Evolutionary conservation across 108 stramenopile species (phyloP).

Genomic region (Nitzschia putrida): DNA sequence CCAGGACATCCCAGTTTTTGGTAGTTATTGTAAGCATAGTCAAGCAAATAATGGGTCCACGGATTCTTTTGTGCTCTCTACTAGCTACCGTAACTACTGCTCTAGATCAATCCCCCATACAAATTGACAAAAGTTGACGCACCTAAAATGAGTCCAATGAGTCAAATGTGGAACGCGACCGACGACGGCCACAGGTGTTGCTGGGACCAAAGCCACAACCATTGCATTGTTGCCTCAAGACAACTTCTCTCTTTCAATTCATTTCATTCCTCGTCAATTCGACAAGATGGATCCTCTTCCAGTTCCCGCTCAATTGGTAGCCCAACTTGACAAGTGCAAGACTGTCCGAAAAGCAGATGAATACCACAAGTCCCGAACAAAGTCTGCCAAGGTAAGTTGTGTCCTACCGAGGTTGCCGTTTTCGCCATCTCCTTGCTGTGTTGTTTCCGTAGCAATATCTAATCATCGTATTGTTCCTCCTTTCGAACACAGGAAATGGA

Average conservation of each 20-base stretch:
- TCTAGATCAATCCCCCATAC: too few relatives aligned
- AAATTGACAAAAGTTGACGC: too few relatives aligned
- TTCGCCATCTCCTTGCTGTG: not conserved
- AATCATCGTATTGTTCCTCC: not conserved
- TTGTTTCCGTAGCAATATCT: not conserved
- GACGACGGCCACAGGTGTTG: too few relatives aligned
- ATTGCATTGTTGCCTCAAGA: too few relatives aligned
- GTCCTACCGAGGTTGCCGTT: not conserved
- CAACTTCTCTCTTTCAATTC: not conserved
- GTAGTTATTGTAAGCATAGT: conserved; percentile 17
- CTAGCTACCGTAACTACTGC: too few relatives aligned
- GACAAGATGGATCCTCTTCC: conserved; percentile 28
- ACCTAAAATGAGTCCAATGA: too few relatives aligned
- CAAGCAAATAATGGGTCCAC: not conserved
- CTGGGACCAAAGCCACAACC: too few relatives aligned
- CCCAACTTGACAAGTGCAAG: conserved; percentile 51
- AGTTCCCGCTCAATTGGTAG: conserved; percentile 41
- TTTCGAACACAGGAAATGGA: conserved; percentile 5
- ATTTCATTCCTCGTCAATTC: not conserved
- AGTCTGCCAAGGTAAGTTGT: conserved; percentile 40
- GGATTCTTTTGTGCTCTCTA: not conserved
- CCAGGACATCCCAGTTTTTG: conserved; percentile 53
- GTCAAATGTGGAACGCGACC: too few relatives aligned
- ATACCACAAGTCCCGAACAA: conserved; percentile 41
- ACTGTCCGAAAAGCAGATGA: conserved; percentile 41